Evolutionary conservation across 192 early-diverging fungal genomes (phyloP).

Genomic region (Coemansia sp.): DNA sequence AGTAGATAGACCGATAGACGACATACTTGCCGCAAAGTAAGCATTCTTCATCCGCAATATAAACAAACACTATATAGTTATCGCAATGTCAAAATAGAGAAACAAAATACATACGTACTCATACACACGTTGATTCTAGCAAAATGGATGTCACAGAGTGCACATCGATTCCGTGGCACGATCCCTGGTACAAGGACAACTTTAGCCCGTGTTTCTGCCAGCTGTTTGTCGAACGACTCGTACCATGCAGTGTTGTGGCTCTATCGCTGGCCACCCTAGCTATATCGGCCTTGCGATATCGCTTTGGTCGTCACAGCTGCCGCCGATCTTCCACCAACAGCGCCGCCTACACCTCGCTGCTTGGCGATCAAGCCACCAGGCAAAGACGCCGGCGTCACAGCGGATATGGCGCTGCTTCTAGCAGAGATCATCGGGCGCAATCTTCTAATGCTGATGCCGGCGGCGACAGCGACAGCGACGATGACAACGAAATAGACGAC

Average conservation of each 20-base stretch:
- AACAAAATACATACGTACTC: background rate
- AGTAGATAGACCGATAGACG: too few species aligned
- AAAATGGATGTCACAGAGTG: conserved; percentile 7
- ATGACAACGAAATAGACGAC: conserved; percentile 3
- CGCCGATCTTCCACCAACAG: background rate
- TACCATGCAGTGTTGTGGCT: conserved; percentile 17
- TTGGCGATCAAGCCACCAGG: background rate
- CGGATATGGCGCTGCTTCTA: conserved; percentile 5
- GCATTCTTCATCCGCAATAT: background rate
- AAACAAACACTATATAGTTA: background rate
- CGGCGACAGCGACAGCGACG: conserved; percentile 7
- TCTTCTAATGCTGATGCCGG: background rate
- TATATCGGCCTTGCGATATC: conserved; percentile 10
- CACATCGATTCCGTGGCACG: conserved; percentile 22
- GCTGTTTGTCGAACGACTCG: conserved; percentile 26
- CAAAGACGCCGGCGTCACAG: background rate
- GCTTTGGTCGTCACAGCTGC: background rate
- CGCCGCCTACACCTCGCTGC: conserved; percentile 1
- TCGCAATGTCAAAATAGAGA: background rate
- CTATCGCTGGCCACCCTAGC: conserved; percentile 12
- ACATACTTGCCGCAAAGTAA: too few species aligned
- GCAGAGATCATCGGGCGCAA: background rate
- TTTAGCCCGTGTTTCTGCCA: conserved; percentile 42
- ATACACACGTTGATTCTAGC: background rate
- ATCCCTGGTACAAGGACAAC: conserved; percentile 40